Base-by-base conservation (phyloP, 2,329 filamentous ascomycete species). In the Cladosporium phlei region DNA sequence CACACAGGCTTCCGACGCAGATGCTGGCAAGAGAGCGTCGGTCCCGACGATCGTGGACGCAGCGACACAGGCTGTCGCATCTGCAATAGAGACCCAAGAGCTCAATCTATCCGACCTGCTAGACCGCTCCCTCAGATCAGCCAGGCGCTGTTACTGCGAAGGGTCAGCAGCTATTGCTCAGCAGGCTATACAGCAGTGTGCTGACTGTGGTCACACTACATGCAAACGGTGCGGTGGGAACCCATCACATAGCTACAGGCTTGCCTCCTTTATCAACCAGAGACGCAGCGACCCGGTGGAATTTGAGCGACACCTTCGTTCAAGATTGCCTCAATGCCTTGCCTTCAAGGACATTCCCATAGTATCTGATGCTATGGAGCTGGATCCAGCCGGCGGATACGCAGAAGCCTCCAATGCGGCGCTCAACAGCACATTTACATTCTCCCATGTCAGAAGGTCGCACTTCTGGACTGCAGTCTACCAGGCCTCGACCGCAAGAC, bases 61-160 rank as follows among this genome's bases (percentile, higher is more conserved):
- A 7, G 10, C 14, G 4, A 45, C 42, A 6, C 12, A 20, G 17
- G 16, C 24, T 7, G 17, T 29, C 8, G 8, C 9, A 4, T 11
- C 32, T n/a, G 7, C 5, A 8, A 14, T 6, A 1, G 8, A 14
- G n/a, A 6, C 8, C 14, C 6, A 16, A 10, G 24, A 74, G 2
- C 4, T 37, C 7, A 1, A n/a, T 21, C 6, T 29, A 7, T 5
- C 32, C 10, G 25, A 29, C 29, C 8, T 45, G 5, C 9, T 45
- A 2, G 19, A 17, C 12, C 12, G 4, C 6, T 32, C 32, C 3
- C 12, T 17, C 12, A 16, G 9, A 29, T 44, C 46, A 11, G 38
- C 33, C n/a, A 38, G 45, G 11, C 45, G 29, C n/a, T 85, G 82
- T 52, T 61, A 64, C 32, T 85, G 82, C 48, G 82, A 85, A 62